Base-by-base conservation (phyloP, 2,329 filamentous ascomycete species). In the Colletotrichum cordylinicola region DNA sequence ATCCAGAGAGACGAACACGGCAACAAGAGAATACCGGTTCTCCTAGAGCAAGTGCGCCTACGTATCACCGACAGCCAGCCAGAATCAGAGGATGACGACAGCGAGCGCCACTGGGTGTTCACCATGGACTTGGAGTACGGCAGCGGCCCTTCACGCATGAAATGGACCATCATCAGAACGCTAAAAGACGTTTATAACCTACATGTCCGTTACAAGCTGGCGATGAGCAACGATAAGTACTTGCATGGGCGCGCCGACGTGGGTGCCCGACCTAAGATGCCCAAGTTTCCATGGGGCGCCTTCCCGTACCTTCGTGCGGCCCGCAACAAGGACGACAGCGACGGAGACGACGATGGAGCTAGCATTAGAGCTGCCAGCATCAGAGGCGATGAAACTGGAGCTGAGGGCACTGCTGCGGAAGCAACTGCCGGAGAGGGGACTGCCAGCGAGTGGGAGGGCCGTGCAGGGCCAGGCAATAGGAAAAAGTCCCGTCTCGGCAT, bases 1-100 rank as follows among this genome's bases (percentile, higher is more conserved):
- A 97, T 98, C 80, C 97, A 98, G 85, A 91, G 97, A 73, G 97
- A 99, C 80, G 97, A 99, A 84, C 95, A 98, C 80, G 96, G 96
- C 65, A 97, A 98, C 85, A 97, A 95, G 85, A 93, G 96, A 75
- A 98, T 99, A 73, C 97, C 97, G 0, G 96, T 99, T 69, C 91
- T 99, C 5, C 90, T 99, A 8, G 97, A 99, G 84, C 97, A 99
- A 86, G 90, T 99, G 75, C 98, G 98, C 83, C 90, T 99, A 75
- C 92, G 91, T 73, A 94, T 99, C 75, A 94, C 93, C 10, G 95
- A 98, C 80, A 98, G 95, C 80, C 88, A 89, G 13, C 92, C 92
- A 13, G 91, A 93, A 76, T 92, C 94, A 60, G 55, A 64, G 58
- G 92, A 91, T 72, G 89, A 90, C 69, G 89, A 90, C 74, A 90